Percentiles rank a stretch among this genome's conserved stretches.
Conservation (phyloP, 139 green algal species). For the Axilococcus clingmanii region DNA sequence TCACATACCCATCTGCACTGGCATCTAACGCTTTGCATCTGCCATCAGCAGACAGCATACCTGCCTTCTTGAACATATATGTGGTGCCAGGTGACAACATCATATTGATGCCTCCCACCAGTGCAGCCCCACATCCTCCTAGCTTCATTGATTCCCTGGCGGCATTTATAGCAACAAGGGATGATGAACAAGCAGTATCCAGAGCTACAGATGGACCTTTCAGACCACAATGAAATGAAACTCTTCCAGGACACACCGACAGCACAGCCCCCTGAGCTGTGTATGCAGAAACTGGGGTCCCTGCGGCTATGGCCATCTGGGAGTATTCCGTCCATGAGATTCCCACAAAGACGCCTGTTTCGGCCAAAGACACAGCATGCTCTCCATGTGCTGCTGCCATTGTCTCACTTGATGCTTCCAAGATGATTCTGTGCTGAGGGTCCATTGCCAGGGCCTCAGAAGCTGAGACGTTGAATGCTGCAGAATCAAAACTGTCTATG, state of each 20-base stretch:
- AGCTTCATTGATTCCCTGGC: constrained; percentile 2
- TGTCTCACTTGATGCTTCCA: constrained; percentile 36
- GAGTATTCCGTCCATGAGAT: constrained; percentile 60
- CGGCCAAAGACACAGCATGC: neutral
- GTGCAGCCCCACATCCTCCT: constrained; percentile 7
- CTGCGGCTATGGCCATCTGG: constrained; percentile 34
- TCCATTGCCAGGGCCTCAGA: constrained; percentile 56
- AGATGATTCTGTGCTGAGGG: constrained; percentile 73
- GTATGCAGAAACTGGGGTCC: constrained; percentile 27
- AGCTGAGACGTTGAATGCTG: constrained; percentile 35
- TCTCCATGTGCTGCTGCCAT: neutral
- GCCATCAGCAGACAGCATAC: constrained; percentile 38
- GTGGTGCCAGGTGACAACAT: constrained; percentile 20
- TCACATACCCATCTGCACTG: constrained; percentile 44
- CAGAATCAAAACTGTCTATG: constrained; percentile 48
- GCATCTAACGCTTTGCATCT: constrained; percentile 41
- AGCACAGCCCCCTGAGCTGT: constrained; percentile 41
- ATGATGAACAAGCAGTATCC: constrained; percentile 70
- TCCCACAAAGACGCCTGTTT: constrained; percentile 35
- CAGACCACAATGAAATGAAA: constrained; percentile 69
- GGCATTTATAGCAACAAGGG: constrained; percentile 55
- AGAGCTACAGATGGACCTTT: constrained; percentile 51
- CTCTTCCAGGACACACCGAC: constrained; percentile 49
- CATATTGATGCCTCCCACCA: constrained; percentile 28
- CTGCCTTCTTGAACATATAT: constrained; percentile 28